Base-by-base conservation (phyloP, 768 basidiomycete genomes). In the Leccinum ochraceum region DNA sequence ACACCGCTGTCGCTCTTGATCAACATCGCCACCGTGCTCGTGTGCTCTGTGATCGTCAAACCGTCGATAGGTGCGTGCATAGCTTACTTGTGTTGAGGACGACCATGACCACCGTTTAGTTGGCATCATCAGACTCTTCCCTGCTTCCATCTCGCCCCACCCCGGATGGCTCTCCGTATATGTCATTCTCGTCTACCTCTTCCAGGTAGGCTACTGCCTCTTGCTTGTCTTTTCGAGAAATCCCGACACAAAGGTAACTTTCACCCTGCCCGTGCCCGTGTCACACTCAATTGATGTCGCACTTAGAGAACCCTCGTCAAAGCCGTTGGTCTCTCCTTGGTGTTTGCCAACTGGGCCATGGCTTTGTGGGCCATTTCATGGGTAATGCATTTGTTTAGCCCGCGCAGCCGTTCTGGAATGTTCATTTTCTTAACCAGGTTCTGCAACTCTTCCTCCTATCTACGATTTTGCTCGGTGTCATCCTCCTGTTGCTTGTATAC, bases 1-100 rank as follows among this genome's bases (percentile, higher is more conserved):
- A 94, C 94, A 0, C 94, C 94, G 0, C 78, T 96, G 1, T 89
- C 90, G 2, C 79, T 96, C 9, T 80, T 94, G 64, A 84, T 95
- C 59, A 90, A 90, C 68, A 85, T 95, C 48, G 89, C 87, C 0
- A 80, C 85, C 1, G 78, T 89, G 53, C 67, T 89, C 37, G 82
- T 92, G 4, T 95, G 94, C 69, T 72, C 87, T 0, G 63, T 86
- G 9, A 78, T 94, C 20, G 79, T 89, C 30, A 81, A 77, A 20
- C 94, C 94, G 0, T 85, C 84, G 24, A 79, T 92, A 11, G 71
- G 85, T 81, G 59, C 58, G 75, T 74, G 0, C 4, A 9, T 3
- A 2, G 0, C 22, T 30, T 11, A 9, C 11, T 7, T 30, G 7
- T n/a, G 7, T n/a, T 49, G 0, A 17, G n/a, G 1, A 13, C 17